Evolutionary conservation across 176 grass and related monocot genomes (phyloP), one percentile per base, ranked within the genome.

Genomic region (Dactylis glomerata): DNA sequence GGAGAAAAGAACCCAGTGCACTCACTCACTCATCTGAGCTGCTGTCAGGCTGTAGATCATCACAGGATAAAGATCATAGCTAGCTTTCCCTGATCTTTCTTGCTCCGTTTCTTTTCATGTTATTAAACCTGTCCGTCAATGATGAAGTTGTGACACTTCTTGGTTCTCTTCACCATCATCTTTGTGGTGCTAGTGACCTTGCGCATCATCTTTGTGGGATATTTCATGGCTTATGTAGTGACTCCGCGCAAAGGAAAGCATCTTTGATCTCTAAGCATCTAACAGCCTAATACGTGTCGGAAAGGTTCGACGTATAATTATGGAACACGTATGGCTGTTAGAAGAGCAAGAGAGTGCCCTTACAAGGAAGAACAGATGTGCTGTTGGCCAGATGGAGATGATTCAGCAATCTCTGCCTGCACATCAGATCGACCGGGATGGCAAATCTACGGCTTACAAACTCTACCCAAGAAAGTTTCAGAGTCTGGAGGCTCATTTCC

Each of bases 11-110:
- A 28, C 57, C 13, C 23, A 37, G 84, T 34, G 84, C 50, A 52
- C 50, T 52, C 83, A 61, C 37, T 74, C 51, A 65, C 42, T 65
- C 40, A 34, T 86, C 50, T 22, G 72, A 41, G 75, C 10, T 71
- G 75, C 10, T 71, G 65, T 79, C 62, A 58, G 68, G 5, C 16
- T 63, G 32, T 47, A 27, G 50, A 62, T 73, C 84, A 47, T 42
- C 40, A 13, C 67, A 55, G 15, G 23, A 37, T 77, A 68, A 52
- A 72, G 28, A 70, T 47, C 83, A 20, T 52, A 52, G 6, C 50
- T 47, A 75, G 66, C 61, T 69, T 32, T 44, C 17, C 23, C 19
- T 41, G 59, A 49, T 75, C 38, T 44, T 85, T 57, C 19, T 52
- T 52, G 19, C 6, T 20, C 50, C 19, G 8, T 22, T 10, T 2